Evolutionary conservation across 495 filamentous ascomycete species (phyloP).

Genomic region (Rhypophila decipiens): DNA sequence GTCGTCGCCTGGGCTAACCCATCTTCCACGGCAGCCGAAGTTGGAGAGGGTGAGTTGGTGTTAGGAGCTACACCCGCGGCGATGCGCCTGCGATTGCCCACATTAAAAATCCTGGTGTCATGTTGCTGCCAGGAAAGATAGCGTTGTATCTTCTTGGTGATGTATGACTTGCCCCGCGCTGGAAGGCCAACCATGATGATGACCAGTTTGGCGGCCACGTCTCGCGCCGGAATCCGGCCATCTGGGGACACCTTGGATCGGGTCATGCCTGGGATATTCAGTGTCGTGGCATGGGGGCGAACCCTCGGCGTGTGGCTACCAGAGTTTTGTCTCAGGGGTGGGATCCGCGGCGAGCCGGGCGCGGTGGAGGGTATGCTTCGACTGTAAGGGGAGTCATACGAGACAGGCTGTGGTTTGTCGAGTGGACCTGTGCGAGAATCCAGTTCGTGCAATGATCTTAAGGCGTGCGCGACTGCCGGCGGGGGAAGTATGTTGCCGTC

Average conservation of each 20-base stretch:
- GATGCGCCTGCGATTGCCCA: slow-evolving; percentile 81
- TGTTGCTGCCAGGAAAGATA: slow-evolving; percentile 98
- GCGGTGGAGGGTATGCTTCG: slow-evolving; percentile 48
- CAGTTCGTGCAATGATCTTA: slow-evolving; percentile 30
- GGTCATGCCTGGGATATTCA: slow-evolving; percentile 83
- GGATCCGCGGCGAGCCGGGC: slow-evolving; percentile 47
- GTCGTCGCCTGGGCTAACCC: slow-evolving; percentile 38
- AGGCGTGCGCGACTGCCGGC: slow-evolving; percentile 23
- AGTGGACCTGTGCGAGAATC: slow-evolving; percentile 9
- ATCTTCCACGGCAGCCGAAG: slow-evolving; percentile 21
- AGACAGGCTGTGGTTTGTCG: slow-evolving; percentile 20
- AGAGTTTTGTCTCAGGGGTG: slow-evolving; percentile 52
- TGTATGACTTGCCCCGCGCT: slow-evolving; percentile 92
- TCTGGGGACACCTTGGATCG: slow-evolving; percentile 91
- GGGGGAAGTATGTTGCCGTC: slow-evolving; percentile 19
- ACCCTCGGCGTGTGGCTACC: slow-evolving; percentile 53
- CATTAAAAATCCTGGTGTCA: slow-evolving; percentile 92
- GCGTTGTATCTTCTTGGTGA: slow-evolving; percentile 92
- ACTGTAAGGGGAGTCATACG: slow-evolving; percentile 40
- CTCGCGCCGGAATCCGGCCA: slow-evolving; percentile 81
- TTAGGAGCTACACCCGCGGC: slow-evolving; percentile 51
- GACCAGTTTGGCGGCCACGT: slow-evolving; percentile 91
- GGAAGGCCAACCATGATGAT: slow-evolving; percentile 98
- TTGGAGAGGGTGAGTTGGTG: slow-evolving; percentile 18
- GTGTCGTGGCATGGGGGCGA: slow-evolving; percentile 70